Evolutionary conservation across 2,329 filamentous ascomycete species (phyloP).

Genomic region (Scytalidium lignicola): DNA sequence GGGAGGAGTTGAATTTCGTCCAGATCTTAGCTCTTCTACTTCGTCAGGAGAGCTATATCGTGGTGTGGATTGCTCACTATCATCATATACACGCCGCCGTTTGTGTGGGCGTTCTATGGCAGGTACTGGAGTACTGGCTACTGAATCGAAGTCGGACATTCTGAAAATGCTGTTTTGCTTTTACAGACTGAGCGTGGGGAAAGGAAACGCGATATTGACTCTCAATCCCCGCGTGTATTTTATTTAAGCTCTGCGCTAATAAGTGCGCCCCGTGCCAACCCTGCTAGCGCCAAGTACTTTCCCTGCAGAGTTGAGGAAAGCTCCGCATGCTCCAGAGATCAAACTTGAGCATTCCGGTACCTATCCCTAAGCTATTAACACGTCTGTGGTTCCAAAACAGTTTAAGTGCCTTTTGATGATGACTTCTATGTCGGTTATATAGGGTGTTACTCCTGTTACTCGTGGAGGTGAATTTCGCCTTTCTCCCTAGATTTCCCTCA

Average conservation of each 20-base stretch:
- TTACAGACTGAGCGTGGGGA: background rate
- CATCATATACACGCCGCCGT: constrained; percentile 29
- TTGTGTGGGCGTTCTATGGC: constrained; percentile 13
- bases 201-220: background rate
- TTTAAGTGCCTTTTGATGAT: too few species aligned
- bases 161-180: background rate
- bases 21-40: constrained; percentile 6
- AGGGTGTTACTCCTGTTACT: too few species aligned
- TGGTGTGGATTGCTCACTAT: constrained; percentile 34
- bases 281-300: background rate
- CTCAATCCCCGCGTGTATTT: constrained; percentile 6
- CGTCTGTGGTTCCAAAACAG: too few species aligned
- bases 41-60: constrained; percentile 44
- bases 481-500: too few species aligned
- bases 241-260: background rate
- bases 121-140: constrained; percentile 12
- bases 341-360: too few species aligned
- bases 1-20: background rate
- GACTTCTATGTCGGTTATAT: too few species aligned
- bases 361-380: too few species aligned
- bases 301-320: background rate
- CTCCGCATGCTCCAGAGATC: too few species aligned
- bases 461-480: too few species aligned
- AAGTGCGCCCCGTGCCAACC: background rate
- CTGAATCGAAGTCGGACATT: constrained; percentile 24